Evolutionary conservation across 306 rosid genomes (phyloP).

Genomic region (Geum urbanum): DNA sequence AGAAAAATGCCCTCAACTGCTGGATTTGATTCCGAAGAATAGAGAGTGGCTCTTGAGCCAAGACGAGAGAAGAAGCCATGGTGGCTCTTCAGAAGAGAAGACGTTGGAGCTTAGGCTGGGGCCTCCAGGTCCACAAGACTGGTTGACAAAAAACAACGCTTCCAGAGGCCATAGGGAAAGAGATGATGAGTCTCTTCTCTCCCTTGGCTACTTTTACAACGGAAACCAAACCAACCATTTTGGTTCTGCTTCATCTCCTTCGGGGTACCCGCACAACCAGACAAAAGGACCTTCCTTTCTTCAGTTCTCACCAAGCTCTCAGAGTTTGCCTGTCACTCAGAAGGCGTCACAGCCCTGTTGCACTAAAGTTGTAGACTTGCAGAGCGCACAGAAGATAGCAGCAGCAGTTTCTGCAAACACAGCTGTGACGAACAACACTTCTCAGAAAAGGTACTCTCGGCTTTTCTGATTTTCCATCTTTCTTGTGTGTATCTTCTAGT

Average conservation of each 20-base stretch:
- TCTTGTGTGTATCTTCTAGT: conserved; percentile 1
- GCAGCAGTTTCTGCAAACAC: conserved; percentile 50
- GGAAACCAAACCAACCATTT: conserved; percentile 33
- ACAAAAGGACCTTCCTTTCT: conserved; percentile 43
- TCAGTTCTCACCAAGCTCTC: conserved; percentile 34
- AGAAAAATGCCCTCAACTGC: conserved; percentile 48
- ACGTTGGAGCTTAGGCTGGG: conserved; percentile 84
- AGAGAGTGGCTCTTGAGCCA: conserved; percentile 50
- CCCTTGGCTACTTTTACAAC: conserved; percentile 40
- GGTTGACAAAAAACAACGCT: conserved; percentile 33
- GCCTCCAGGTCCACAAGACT: conserved; percentile 67
- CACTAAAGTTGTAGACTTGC: conserved; percentile 48
- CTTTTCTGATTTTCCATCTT: conserved; percentile 11
- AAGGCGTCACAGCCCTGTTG: conserved; percentile 44
- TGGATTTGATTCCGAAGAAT: conserved; percentile 63
- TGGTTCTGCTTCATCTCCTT: conserved; percentile 27
- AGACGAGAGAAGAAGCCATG: conserved; percentile 34
- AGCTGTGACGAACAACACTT: conserved; percentile 63
- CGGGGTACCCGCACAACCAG: conserved; percentile 27
- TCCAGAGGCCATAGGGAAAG: conserved; percentile 29
- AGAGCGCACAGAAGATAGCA: conserved; percentile 45
- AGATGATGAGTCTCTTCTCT: conserved; percentile 45
- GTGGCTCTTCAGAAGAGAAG: conserved; percentile 52
- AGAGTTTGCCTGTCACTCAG: conserved; percentile 38
- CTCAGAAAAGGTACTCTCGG: conserved; percentile 77